A percentile compares a stretch with the other conserved stretches of the same genome.
phyloP scores from a whole-genome alignment of 345 rosid genomes.

The Eutrema japonicum region DNA sequence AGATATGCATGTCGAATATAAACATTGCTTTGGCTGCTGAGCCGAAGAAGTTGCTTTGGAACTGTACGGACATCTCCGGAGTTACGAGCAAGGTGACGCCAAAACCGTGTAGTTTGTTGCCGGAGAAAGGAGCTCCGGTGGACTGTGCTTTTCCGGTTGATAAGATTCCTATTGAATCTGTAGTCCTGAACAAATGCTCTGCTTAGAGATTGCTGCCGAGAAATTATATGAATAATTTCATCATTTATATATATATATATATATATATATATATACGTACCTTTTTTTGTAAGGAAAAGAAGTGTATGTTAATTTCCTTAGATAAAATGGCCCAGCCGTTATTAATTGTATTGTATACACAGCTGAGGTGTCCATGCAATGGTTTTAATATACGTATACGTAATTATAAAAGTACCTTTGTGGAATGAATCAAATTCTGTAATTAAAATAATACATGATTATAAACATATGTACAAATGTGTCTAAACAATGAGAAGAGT shows the following conservation, averaged over 20 bases:
- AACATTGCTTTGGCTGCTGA: slow-evolving; percentile 48
- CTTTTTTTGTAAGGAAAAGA: neutral
- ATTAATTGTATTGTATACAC: slow-evolving; percentile 14
- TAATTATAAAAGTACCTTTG: slow-evolving; percentile 2
- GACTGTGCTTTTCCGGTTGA: slow-evolving; percentile 65
- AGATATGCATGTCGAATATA: slow-evolving; percentile 72
- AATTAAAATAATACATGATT: neutral
- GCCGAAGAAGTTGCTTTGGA: slow-evolving; percentile 64
- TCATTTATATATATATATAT: neutral
- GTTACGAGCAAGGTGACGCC: slow-evolving; percentile 61
- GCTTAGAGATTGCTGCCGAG: slow-evolving; percentile 23
- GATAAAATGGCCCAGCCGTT: slow-evolving; percentile 14
- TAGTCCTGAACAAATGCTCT: slow-evolving; percentile 54
- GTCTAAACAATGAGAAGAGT: neutral
- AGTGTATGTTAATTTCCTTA: neutral
- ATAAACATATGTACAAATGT: neutral
- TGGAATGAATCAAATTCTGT: neutral
- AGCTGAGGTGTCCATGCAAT: slow-evolving; percentile 16
- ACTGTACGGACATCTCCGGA: slow-evolving; percentile 65
- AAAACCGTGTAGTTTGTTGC: slow-evolving; percentile 55
- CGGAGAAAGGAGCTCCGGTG: slow-evolving; percentile 39
- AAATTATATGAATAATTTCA: neutral
- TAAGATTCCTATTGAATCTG: slow-evolving; percentile 51
- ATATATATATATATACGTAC: neutral
- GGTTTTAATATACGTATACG: neutral